These are phyloP conservation scores for Crithidia fasciculata DNA, from an alignment of 208 protist species.

Conservation along the genomic window DNA sequence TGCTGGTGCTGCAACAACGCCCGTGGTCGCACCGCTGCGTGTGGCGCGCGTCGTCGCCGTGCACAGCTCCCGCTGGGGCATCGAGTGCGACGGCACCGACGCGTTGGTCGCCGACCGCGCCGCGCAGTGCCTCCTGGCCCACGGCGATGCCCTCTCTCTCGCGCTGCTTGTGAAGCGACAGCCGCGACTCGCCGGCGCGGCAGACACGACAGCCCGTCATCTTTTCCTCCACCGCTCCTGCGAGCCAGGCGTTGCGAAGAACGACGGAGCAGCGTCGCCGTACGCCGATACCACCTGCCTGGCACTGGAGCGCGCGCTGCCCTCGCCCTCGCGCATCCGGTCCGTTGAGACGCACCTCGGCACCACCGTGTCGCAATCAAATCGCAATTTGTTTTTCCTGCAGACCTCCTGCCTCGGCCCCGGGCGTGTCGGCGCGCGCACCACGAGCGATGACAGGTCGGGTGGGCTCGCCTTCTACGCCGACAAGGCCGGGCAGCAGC, in stretches of 20 bases:
- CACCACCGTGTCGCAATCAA: constrained; percentile 26
- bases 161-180: constrained; percentile 52
- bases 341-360: constrained; percentile 42
- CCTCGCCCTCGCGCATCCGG: constrained; percentile 19
- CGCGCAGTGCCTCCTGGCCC: constrained; percentile 45
- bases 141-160: constrained; percentile 57
- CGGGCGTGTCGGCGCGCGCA: constrained; percentile 42
- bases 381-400: constrained; percentile 67
- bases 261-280: background rate
- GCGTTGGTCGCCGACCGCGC: constrained; percentile 41
- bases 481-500: constrained; percentile 56
- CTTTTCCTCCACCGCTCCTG: constrained; percentile 1
- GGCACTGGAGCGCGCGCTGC: constrained; percentile 37
- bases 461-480: constrained; percentile 69
- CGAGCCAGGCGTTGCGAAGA: no score
- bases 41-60: constrained; percentile 58
- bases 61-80: constrained; percentile 63
- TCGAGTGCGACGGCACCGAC: constrained; percentile 36
- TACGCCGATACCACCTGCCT: constrained; percentile 61
- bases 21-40: constrained; percentile 39
- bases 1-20: background rate
- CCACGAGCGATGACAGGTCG: constrained; percentile 6
- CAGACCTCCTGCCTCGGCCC: constrained; percentile 61
- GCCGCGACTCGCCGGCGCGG: constrained; percentile 8
- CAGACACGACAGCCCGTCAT: constrained; percentile 24